Conservation (phyloP, 345 rosid genomes). For the Boechera divaricarpa region DNA sequence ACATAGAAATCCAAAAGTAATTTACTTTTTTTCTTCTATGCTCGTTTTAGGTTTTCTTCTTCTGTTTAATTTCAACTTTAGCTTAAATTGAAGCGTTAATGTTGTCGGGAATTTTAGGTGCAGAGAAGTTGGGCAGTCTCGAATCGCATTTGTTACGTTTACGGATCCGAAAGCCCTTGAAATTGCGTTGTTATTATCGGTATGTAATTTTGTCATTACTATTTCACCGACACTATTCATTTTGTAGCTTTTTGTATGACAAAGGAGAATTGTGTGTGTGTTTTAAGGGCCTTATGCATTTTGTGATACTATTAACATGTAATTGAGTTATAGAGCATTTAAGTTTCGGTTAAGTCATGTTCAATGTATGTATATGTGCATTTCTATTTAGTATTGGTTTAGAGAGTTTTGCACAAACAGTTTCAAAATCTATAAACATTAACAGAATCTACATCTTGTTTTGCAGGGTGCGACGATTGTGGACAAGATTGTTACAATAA, state of each 20-base stretch:
- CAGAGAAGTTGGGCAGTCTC: conserved; percentile 62
- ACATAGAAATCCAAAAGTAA: conserved; percentile 65
- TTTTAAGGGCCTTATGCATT: background rate
- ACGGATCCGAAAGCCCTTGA: conserved; percentile 85
- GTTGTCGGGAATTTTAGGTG: conserved; percentile 38
- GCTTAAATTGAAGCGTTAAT: conserved; percentile 2
- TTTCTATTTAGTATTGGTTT: background rate
- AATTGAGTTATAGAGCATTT: conserved; percentile 1
- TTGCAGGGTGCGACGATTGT: conserved; percentile 91
- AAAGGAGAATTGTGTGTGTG: background rate
- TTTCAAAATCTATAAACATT: too few species aligned
- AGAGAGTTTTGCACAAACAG: background rate
- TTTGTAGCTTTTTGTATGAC: too few species aligned
- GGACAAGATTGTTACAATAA: conserved; percentile 77
- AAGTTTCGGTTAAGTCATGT: background rate
- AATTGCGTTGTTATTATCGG: conserved; percentile 88
- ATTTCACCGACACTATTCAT: background rate
- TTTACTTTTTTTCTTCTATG: background rate
- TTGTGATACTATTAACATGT: background rate
- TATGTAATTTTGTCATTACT: conserved; percentile 1
- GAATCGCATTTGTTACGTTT: conserved; percentile 84
- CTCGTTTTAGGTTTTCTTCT: background rate
- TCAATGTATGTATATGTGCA: background rate
- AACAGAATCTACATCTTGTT: background rate
- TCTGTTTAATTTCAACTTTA: background rate